phyloP scores from a whole-genome alignment of 1,284 basidiomycete species.

The Leccinum subrobustum region DNA sequence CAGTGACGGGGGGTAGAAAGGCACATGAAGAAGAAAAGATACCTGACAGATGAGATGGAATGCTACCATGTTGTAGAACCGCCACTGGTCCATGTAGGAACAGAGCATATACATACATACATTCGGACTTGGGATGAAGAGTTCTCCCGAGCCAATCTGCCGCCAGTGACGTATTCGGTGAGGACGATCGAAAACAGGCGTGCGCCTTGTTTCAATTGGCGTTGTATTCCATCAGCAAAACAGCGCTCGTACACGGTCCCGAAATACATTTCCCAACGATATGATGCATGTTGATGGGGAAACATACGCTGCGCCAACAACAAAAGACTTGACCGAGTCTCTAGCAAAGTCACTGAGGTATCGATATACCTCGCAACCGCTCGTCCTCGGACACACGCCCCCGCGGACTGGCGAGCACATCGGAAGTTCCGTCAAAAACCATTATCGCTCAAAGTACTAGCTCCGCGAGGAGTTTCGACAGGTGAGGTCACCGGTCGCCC shows the following conservation, averaged over 20 bases:
- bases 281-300: background rate
- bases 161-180: background rate
- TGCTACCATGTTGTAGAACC: background rate
- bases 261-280: background rate
- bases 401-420: conserved; percentile 15
- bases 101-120: background rate
- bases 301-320: background rate
- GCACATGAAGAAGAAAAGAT: background rate
- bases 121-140: background rate
- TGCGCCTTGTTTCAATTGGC: background rate
- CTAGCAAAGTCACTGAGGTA: background rate
- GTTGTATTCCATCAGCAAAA: background rate
- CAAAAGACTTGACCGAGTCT: background rate
- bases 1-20: background rate
- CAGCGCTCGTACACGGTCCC: too few relatives aligned
- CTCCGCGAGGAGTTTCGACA: background rate
- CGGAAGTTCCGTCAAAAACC: conserved; percentile 9
- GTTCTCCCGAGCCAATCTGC: conserved; percentile 20
- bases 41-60: conserved; percentile 7
- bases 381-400: background rate
- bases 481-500: background rate
- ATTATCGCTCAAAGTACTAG: conserved; percentile 7
- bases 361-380: background rate
- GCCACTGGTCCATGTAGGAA: background rate
- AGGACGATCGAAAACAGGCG: background rate